Base-by-base conservation (phyloP, 2,329 filamentous ascomycete genomes). In the Pseudogymnoascus sp. region DNA sequence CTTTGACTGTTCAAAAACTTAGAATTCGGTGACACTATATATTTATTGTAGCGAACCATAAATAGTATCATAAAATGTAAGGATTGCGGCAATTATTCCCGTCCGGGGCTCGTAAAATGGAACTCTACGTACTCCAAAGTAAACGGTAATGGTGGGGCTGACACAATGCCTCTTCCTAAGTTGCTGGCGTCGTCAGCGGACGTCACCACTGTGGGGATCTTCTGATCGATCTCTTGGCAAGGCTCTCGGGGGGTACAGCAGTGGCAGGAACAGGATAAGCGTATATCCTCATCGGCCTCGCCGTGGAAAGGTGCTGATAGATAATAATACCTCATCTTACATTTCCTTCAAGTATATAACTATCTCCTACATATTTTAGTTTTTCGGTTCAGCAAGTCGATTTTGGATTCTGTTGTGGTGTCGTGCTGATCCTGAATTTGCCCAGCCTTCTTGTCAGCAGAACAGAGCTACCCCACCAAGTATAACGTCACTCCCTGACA, bases 161-260 rank as follows among this genome's bases (percentile, higher is more conserved):
- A 57, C 50, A 57, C 10, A 33, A 35, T 35, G 11, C n/a, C 10
- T 33, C 47, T 7, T 31, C 23, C 3, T n/a, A 17, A 28, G 44
- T n/a, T 53, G 23, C 26, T 31, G 47, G 50, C 26, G 50, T 57
- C 50, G 50, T 57, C 50, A 57, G 50, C 50, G 50, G 50, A 57
- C 50, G 50, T 57, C 50, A 57, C 50, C 50, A 9, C n/a, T 57
- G 50, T 57, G 50, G 50, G 26, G 50, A 57, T 57, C 50, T 57
- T 57, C 50, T 57, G 50, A 57, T 57, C 26, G 50, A 57, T 57
- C 50, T 57, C 50, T 57, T 57, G 50, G 50, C 50, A 57, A 33
- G 26, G 50, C 17, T 13, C 26, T 57, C 28, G 28, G 50, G 50
- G n/a, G n/a, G 17, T 33, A 57, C 28, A 57, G 2, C 28, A 57